These are phyloP conservation scores for Thielaviopsis musarum DNA, from an alignment of 2,329 filamentous ascomycete species.

Conservation along the genomic window DNA sequence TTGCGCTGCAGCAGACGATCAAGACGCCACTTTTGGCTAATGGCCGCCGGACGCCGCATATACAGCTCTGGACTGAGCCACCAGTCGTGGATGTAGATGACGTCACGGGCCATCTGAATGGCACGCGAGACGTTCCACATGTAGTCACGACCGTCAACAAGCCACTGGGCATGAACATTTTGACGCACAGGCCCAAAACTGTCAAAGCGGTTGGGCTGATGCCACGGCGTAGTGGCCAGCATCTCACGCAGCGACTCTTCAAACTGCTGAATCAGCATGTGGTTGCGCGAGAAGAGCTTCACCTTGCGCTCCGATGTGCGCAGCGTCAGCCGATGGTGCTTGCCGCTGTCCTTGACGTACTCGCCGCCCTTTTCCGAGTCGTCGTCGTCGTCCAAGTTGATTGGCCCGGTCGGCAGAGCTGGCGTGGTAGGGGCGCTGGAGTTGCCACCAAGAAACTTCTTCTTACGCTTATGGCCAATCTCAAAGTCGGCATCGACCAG, in stretches of 20 bases:
- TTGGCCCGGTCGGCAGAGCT: not conserved
- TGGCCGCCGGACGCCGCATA: slow-evolving; percentile 79
- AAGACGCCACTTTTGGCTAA: slow-evolving; percentile 94
- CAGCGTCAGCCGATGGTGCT: slow-evolving; percentile 78
- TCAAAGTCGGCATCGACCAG: slow-evolving; percentile 82
- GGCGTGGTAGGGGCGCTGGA: slow-evolving; percentile 9
- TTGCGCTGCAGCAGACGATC: slow-evolving; percentile 88
- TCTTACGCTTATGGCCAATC: slow-evolving; percentile 59
- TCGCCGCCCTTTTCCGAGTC: slow-evolving; percentile 12
- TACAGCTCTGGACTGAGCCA: slow-evolving; percentile 96
- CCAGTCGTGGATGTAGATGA: slow-evolving; percentile 99
- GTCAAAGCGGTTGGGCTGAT: slow-evolving; percentile 67
- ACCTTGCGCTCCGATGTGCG: slow-evolving; percentile 83
- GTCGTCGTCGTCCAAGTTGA: slow-evolving; percentile 8
- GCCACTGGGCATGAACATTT: slow-evolving; percentile 83
- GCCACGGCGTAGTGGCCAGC: slow-evolving; percentile 69
- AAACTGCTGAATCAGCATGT: slow-evolving; percentile 78
- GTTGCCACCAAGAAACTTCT: slow-evolving; percentile 24
- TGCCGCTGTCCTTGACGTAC: slow-evolving; percentile 14
- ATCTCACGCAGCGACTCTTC: slow-evolving; percentile 84
- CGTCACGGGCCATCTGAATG: slow-evolving; percentile 91
- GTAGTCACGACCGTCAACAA: slow-evolving; percentile 91
- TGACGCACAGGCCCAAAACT: slow-evolving; percentile 84
- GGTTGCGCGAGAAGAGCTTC: slow-evolving; percentile 79
- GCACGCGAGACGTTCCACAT: slow-evolving; percentile 99